A percentile compares a stretch with the other conserved stretches of the same genome.
These are phyloP conservation scores for Jimgerdemannia flammicorona DNA, from an alignment of 192 early-diverging fungal species.

Conservation along the genomic window DNA sequence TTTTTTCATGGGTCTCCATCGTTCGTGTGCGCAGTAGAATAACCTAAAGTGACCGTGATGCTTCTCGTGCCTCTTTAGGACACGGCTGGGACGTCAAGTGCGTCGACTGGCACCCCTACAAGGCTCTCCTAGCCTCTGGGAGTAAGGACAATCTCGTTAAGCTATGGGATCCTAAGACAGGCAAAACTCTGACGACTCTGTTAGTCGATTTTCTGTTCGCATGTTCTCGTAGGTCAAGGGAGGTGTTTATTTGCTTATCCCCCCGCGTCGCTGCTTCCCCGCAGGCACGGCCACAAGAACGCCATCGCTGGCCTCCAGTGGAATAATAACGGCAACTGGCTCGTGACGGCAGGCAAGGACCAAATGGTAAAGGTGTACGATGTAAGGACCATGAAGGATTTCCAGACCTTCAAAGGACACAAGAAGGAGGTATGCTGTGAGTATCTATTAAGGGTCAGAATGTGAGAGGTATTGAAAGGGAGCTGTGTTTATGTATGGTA, in stretches of 20 bases:
- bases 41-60: no score
- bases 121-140: slow-evolving; percentile 90
- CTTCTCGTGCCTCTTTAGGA: slow-evolving; percentile 37
- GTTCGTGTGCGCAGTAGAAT: no score
- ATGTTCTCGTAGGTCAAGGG: slow-evolving; percentile 1
- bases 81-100: slow-evolving; percentile 98
- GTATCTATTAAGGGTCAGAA: slow-evolving; percentile 19
- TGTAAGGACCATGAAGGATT: slow-evolving; percentile 88
- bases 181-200: slow-evolving; percentile 81
- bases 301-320: slow-evolving; percentile 84
- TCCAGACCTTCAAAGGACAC: slow-evolving; percentile 82
- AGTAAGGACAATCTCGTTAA: slow-evolving; percentile 95
- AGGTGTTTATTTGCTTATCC: background rate
- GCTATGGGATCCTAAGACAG: slow-evolving; percentile 95
- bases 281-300: slow-evolving; percentile 90
- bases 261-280: no score
- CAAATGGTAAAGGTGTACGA: slow-evolving; percentile 92
- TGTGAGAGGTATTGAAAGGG: no score
- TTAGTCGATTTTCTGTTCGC: slow-evolving; percentile 28
- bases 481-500: no score
- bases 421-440: slow-evolving; percentile 83
- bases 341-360: slow-evolving; percentile 87
- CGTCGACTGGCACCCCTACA: slow-evolving; percentile 95
- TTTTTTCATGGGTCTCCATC: no score
- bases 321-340: slow-evolving; percentile 98